Evolutionary conservation across 768 basidiomycete genomes (phyloP).

Genomic region (Pulveroboletus frians): DNA sequence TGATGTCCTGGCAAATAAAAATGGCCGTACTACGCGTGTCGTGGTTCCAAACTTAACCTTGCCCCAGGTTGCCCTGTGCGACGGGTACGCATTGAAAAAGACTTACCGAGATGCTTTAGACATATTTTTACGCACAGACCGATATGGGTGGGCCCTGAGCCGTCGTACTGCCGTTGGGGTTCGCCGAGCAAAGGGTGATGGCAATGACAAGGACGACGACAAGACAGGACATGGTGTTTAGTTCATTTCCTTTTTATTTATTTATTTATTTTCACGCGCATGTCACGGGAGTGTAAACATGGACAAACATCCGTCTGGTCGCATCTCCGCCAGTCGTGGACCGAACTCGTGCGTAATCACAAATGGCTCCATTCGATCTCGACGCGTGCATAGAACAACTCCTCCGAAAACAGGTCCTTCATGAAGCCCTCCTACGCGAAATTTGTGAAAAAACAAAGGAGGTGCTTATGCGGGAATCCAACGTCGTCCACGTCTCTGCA

Average conservation of each 20-base stretch:
- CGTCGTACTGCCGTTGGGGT: background rate
- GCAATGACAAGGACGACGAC: background rate
- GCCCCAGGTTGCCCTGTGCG: slow-evolving; percentile 17
- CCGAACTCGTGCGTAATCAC: slow-evolving; percentile 4
- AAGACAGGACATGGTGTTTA: background rate
- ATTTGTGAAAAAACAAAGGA: slow-evolving; percentile 99
- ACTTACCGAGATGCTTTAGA: slow-evolving; percentile 13
- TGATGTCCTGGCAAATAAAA: slow-evolving; percentile 21
- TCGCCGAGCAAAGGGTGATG: slow-evolving; percentile 5
- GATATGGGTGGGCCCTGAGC: slow-evolving; percentile 13
- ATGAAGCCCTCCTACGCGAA: slow-evolving; percentile 91
- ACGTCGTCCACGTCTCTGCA: slow-evolving; percentile 94
- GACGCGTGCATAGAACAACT: slow-evolving; percentile 94
- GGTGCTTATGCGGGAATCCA: slow-evolving; percentile 97
- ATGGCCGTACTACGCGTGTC: slow-evolving; percentile 25
- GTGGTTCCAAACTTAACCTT: slow-evolving; percentile 31
- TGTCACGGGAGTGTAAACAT: slow-evolving; percentile 13
- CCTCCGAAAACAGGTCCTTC: slow-evolving; percentile 86
- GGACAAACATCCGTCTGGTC: slow-evolving; percentile 13
- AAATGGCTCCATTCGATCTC: slow-evolving; percentile 74
- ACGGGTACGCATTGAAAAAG: slow-evolving; percentile 2
- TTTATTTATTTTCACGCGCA: slow-evolving; percentile 9
- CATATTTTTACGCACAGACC: slow-evolving; percentile 14
- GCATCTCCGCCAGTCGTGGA: background rate
- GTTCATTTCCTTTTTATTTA: slow-evolving; percentile 5